Evolutionary conservation across 495 filamentous ascomycete genomes (phyloP).

Genomic region (Hyaloscypha finlandica): DNA sequence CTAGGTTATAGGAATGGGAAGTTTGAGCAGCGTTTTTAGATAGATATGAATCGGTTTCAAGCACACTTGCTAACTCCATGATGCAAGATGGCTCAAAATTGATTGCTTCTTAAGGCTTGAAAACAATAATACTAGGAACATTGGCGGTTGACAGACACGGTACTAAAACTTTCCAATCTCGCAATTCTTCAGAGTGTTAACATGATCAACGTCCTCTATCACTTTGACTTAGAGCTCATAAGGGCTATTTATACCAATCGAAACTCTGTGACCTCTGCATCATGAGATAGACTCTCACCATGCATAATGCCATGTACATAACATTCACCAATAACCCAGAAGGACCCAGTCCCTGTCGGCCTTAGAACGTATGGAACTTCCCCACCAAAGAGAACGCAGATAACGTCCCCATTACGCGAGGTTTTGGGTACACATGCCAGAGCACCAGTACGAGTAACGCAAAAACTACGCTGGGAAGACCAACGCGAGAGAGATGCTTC

Average conservation of each 20-base stretch:
- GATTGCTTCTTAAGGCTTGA: no score
- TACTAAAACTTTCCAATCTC: no score
- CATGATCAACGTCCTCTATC: no score
- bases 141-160: no score
- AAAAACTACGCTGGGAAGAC: constrained; percentile 16
- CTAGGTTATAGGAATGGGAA: no score
- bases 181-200: no score
- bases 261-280: constrained; percentile 11
- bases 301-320: constrained; percentile 29
- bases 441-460: neutral
- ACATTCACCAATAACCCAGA: constrained; percentile 14
- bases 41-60: no score
- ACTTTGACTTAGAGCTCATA: no score
- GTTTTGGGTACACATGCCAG: constrained; percentile 9
- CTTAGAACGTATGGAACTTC: constrained; percentile 34
- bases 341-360: constrained; percentile 5
- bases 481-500: constrained; percentile 8
- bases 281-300: constrained; percentile 16
- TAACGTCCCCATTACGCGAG: constrained; percentile 26
- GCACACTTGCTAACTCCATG: no score
- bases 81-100: no score
- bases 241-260: neutral
- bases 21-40: no score
- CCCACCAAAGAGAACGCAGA: constrained; percentile 34
- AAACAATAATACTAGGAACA: no score